These are phyloP conservation scores for Dicorynia guianensis DNA, from an alignment of 306 rosid species.

Conservation along the genomic window DNA sequence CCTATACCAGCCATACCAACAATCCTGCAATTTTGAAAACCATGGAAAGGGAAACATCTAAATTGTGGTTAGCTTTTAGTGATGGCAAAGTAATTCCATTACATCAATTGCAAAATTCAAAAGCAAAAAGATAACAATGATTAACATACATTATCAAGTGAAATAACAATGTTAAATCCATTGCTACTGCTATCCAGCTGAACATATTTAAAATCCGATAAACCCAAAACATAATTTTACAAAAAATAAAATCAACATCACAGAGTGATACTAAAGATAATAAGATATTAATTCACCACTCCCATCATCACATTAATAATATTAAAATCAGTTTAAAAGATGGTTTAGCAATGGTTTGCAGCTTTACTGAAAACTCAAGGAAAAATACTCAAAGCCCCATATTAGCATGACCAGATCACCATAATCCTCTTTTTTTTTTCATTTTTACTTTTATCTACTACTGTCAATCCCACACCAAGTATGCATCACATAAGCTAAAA, in stretches of 20 bases:
- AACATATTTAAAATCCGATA: not conserved
- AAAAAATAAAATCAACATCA: not conserved
- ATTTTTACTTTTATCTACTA: no score
- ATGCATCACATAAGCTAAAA: no score
- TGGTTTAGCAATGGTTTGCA: no score
- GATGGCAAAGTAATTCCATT: slow-evolving; percentile 35
- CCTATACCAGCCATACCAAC: slow-evolving; percentile 99
- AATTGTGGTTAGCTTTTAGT: slow-evolving; percentile 29
- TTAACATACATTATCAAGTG: slow-evolving; percentile 13
- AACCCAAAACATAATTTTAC: not conserved
- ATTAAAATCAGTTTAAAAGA: no score
- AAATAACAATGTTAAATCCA: slow-evolving; percentile 26
- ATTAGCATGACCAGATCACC: no score
- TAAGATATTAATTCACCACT: no score
- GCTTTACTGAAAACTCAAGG: no score
- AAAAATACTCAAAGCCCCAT: no score
- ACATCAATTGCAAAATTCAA: slow-evolving; percentile 32
- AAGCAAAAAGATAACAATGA: slow-evolving; percentile 8
- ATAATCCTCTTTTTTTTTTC: no score
- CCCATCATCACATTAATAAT: no score
- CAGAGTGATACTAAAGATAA: not conserved
- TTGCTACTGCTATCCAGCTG: slow-evolving; percentile 9
- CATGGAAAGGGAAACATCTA: slow-evolving; percentile 33
- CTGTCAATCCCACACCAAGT: no score
- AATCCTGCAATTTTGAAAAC: slow-evolving; percentile 73